Conservation (phyloP, 805 yeast genomes). For the Metschnikowia borealis region DNA sequence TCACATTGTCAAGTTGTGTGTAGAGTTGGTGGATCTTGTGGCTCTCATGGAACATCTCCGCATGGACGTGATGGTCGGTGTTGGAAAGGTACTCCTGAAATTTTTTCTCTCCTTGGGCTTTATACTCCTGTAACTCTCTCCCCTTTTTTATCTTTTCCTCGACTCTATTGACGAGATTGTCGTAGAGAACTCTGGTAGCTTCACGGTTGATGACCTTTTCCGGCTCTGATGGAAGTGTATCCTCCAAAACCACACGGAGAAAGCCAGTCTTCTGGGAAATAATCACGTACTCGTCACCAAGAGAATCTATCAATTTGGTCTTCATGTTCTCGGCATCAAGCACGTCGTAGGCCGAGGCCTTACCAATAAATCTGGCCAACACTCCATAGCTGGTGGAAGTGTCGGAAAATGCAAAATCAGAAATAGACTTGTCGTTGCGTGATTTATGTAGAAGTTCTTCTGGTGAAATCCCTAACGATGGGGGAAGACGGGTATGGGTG, state of each 20-base stretch:
- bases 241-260: conserved; percentile 28
- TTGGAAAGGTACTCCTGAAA: background rate
- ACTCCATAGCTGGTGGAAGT: conserved; percentile 34
- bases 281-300: conserved; percentile 39
- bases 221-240: conserved; percentile 9
- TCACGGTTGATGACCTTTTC: conserved; percentile 15
- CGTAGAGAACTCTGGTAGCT: conserved; percentile 11
- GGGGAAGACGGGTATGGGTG: conserved; percentile 34
- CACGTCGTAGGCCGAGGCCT: conserved; percentile 35
- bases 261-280: conserved; percentile 26
- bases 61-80: background rate
- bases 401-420: conserved; percentile 32
- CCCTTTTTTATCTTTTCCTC: conserved; percentile 27
- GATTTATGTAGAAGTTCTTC: conserved; percentile 9
- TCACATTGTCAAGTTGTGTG: conserved; percentile 9
- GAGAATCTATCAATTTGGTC: conserved; percentile 28
- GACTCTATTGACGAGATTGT: conserved; percentile 24
- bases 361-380: conserved; percentile 39
- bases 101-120: background rate
- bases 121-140: conserved; percentile 16
- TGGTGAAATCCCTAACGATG: conserved; percentile 29
- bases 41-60: background rate
- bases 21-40: conserved; percentile 16
- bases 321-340: conserved; percentile 27
- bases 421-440: conserved; percentile 5